Conservation (phyloP, 148 eudicot genomes). For the Vaccinium corymbosum region DNA sequence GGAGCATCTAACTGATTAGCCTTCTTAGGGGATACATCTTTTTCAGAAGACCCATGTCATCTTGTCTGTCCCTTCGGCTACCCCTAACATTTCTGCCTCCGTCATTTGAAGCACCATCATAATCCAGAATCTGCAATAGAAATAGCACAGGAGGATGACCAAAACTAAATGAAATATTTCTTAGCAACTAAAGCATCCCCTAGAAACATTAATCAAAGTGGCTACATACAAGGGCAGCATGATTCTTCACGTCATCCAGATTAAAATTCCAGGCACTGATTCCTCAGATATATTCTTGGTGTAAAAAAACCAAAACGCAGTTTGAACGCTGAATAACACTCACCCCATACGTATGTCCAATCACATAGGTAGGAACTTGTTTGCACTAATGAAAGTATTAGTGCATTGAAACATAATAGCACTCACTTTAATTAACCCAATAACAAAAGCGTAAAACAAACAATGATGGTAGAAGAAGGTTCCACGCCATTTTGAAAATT, state of each 20-base stretch:
- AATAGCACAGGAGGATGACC: not conserved
- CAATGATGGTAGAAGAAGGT: not conserved
- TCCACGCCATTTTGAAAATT: not conserved
- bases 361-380: not conserved
- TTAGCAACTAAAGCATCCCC: not conserved
- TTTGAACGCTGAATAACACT: conserved; percentile 3
- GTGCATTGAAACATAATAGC: not conserved
- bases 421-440: not conserved
- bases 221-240: conserved; percentile 79
- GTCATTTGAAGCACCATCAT: conserved; percentile 35
- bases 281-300: conserved; percentile 98
- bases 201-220: not conserved
- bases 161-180: not conserved
- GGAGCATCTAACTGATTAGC: conserved; percentile 48
- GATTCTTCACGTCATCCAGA: conserved; percentile 93
- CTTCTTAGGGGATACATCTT: conserved; percentile 40
- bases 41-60: conserved; percentile 31
- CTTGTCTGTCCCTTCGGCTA: conserved; percentile 34
- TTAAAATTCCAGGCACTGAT: conserved; percentile 98
- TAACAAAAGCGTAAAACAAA: not conserved
- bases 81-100: conserved; percentile 36
- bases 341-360: not conserved
- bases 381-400: not conserved
- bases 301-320: conserved; percentile 30
- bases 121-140: conserved; percentile 67